Evolutionary conservation across 169 alveolate genomes (phyloP).

Genomic region (Babesia gibsoni): DNA sequence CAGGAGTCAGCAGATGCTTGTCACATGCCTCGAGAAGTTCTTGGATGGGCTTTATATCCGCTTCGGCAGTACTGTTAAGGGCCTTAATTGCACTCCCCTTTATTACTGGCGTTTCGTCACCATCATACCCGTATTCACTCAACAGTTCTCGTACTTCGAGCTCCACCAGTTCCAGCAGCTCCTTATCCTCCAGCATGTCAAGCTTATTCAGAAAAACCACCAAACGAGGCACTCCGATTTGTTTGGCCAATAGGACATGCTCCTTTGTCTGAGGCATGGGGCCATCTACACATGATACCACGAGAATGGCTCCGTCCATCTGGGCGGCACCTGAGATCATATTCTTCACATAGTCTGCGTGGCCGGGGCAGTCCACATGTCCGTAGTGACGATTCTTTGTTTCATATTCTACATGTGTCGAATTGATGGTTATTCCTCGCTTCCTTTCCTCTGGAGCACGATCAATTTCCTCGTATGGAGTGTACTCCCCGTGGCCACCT

Average conservation of each 20-base stretch:
- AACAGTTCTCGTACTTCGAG: conserved; percentile 91
- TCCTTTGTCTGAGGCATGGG: conserved; percentile 95
- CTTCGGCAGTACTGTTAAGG: conserved; percentile 70
- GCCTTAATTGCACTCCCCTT: conserved; percentile 93
- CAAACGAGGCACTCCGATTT: conserved; percentile 87
- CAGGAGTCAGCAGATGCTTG: conserved; percentile 77
- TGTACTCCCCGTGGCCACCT: conserved; percentile 67
- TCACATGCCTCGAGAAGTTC: conserved; percentile 87
- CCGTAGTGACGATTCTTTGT: conserved; percentile 90
- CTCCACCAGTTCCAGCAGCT: conserved; percentile 92
- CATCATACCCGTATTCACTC: conserved; percentile 84
- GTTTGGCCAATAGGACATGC: conserved; percentile 85
- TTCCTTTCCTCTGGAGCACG: conserved; percentile 94
- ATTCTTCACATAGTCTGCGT: conserved; percentile 94
- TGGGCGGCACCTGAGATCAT: conserved; percentile 97
- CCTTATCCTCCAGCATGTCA: conserved; percentile 90
- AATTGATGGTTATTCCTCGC: conserved; percentile 92
- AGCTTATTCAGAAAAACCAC: conserved; percentile 90
- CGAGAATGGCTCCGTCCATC: conserved; percentile 94
- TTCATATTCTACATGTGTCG: conserved; percentile 88
- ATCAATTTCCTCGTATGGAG: conserved; percentile 78
- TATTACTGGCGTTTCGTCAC: conserved; percentile 85
- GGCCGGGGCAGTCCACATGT: conserved; percentile 98
- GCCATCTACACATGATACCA: conserved; percentile 94
- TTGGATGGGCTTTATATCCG: conserved; percentile 68